Evolutionary conservation across 805 yeast species (phyloP), one percentile per base, ranked within the genome.

Genomic region (Yamadazyma ubonensis): DNA sequence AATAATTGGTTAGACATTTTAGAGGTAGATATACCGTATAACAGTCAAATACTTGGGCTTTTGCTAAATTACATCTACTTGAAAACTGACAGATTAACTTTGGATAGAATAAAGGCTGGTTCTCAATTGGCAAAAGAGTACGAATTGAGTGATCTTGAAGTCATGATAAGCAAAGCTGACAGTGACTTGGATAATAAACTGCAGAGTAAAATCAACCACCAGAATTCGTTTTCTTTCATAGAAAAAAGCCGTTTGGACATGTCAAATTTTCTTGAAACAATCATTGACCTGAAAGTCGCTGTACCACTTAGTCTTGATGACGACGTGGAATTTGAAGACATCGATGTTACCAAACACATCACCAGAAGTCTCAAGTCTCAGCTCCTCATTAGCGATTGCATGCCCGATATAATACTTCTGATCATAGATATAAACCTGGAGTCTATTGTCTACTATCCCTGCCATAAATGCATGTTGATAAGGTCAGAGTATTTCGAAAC

Each of bases 401-500:
- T 55, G 18, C 77, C 85, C 0, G 87, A 82, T 57, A 51, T 75
- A 0, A 62, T 77, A 1, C 34, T 80, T 0, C 50, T 68, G 1
- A 67, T 70, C 7, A 52, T 58, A 4, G 64, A 63, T 17, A 41
- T 50, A 0, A 55, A 50, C 5, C 28, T 53, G 4, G 67, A 55
- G 9, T 39, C 60, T 1, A 48, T 54, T 34, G 51, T 57, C 0
- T 70, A 67, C 42, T 84, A 78, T 51, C 90, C 91, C 1, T 79
- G 71, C 4, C 86, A 86, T 56, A 66, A 80, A 29, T 71, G 85
- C 0, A 72, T 85, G 35, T 54, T 86, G 17, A 58, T 71, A 4
- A 61, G 89, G 29, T 75, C 85, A 2, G 83, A 76, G 31, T 85
- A 81, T 56, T 86, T 77, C 51, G 76, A 70, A 37, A 71, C 78